Conservation (phyloP, 2,329 filamentous ascomycete species). For the Fusarium fracticaudum region DNA sequence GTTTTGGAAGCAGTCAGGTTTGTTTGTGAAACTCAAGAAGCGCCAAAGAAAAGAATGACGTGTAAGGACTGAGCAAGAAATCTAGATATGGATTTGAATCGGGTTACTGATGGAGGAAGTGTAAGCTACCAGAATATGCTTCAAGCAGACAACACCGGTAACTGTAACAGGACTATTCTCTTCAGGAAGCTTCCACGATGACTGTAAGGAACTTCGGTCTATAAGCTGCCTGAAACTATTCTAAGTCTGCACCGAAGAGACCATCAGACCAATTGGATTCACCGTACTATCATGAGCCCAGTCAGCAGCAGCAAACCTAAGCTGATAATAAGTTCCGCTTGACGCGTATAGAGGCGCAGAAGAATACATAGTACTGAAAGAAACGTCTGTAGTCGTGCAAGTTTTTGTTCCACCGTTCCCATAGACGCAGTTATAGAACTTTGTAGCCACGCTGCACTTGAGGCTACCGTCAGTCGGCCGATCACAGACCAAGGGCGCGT, state of each 20-base stretch:
- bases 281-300: not conserved
- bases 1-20: not conserved
- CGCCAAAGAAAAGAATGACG: not conserved
- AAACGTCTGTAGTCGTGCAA: not conserved
- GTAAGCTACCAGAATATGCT: too few species aligned
- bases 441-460: not conserved
- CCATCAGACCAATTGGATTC: not conserved
- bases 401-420: not conserved
- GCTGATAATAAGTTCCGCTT: not conserved
- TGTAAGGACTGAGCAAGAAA: fast-evolving
- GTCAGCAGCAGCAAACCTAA: not conserved
- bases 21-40: not conserved
- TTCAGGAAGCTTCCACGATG: not conserved
- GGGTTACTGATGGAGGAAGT: too few species aligned
- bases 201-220: not conserved
- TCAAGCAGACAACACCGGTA: too few species aligned
- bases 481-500: not conserved
- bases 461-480: not conserved
- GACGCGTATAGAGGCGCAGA: not conserved
- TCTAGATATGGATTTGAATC: too few species aligned
- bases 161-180: not conserved
- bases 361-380: not conserved
- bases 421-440: not conserved
- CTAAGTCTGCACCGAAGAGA: not conserved
- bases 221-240: not conserved